phyloP scores from a whole-genome alignment of 208 protist species.

The Wallacemonas rigidus region DNA sequence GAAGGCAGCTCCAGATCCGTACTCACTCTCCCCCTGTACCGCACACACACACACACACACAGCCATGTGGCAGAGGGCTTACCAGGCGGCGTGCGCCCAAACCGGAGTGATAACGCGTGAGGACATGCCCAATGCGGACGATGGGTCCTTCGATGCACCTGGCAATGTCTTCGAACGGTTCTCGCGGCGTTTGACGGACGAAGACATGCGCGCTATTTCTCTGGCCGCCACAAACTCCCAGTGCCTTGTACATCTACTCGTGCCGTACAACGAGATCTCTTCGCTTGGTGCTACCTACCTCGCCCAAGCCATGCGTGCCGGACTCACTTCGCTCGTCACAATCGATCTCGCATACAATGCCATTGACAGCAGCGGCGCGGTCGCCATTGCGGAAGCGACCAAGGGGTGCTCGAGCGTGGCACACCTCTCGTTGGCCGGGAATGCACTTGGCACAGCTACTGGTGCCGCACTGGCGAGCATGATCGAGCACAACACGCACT shows the following conservation, averaged over 20 bases:
- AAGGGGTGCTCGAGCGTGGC: slow-evolving; percentile 28
- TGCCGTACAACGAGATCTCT: slow-evolving; percentile 76
- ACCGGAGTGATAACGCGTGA: slow-evolving; percentile 38
- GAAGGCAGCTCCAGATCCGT: not conserved
- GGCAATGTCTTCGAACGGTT: slow-evolving; percentile 77
- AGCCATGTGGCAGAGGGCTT: slow-evolving; percentile 60
- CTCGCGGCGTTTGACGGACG: slow-evolving; percentile 51
- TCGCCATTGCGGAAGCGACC: slow-evolving; percentile 40
- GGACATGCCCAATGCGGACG: slow-evolving; percentile 32
- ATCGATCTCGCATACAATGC: slow-evolving; percentile 70
- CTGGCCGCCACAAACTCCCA: slow-evolving; percentile 25
- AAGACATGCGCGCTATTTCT: slow-evolving; percentile 52
- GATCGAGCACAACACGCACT: slow-evolving; percentile 32
- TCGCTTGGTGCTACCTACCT: slow-evolving; percentile 41
- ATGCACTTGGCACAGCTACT: slow-evolving; percentile 45
- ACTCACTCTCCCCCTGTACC: not conserved
- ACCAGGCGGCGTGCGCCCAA: slow-evolving; percentile 42
- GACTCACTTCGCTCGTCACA: slow-evolving; percentile 37
- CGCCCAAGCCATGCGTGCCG: slow-evolving; percentile 37
- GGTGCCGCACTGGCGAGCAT: slow-evolving; percentile 39
- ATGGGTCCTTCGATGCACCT: slow-evolving; percentile 30
- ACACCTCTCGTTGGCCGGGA: slow-evolving; percentile 48
- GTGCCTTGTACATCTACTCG: slow-evolving; percentile 36
- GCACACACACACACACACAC: not conserved
- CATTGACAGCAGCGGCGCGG: slow-evolving; percentile 44